Base-by-base conservation (phyloP, 176 grass and related monocot genomes). In the Musa troglodytarum region DNA sequence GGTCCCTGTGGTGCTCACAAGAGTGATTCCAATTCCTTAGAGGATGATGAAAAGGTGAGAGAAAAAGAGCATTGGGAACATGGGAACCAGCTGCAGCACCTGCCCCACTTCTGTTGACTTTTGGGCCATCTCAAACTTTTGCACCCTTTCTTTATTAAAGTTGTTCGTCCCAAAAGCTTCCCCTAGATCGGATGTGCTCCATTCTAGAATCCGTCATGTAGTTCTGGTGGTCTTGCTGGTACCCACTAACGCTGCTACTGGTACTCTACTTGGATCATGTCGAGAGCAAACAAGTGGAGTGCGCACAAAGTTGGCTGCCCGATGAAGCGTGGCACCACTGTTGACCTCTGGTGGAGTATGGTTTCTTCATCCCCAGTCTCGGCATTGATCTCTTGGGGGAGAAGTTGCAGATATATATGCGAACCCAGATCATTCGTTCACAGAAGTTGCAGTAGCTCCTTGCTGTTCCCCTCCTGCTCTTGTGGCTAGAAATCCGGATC, bases 41-140 rank as follows among this genome's bases (percentile, higher is more conserved):
- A 70, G 68, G 65, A 68, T 16, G n/a, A 71, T 72, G 83, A 86
- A 57, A 80, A 66, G 53, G 43, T 65, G 63, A 76, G 72, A 6
- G 34, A 43, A 68, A 83, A 71, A 73, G 65, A n/a, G 56, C 24
- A 34, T 59, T 79, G 59, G 58, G 74, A 63, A 79, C 74, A 82
- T 83, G 80, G 77, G 53, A 76, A 67, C 63, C 81, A 81, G 49
- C 81, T 81, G 34, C 34, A 43, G 59, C 61, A 78, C 34, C 62
- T 63, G 63, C 54, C 77, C 69, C 84, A 83, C 52, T 11, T 75
- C 50, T 58, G 53, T 74, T 34, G 68, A 28, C 25, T 20, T 53
- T 22, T 12, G 57, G 22, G 16, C 49, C 53, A 14, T 12, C 71
- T 19, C 49, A 10, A 21, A 11, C 69, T 43, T 15, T n/a, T 57